Percentiles rank a stretch among this genome's conserved stretches.
Conservation (phyloP, 345 rosid species). For the Leavenworthia alabamica region DNA sequence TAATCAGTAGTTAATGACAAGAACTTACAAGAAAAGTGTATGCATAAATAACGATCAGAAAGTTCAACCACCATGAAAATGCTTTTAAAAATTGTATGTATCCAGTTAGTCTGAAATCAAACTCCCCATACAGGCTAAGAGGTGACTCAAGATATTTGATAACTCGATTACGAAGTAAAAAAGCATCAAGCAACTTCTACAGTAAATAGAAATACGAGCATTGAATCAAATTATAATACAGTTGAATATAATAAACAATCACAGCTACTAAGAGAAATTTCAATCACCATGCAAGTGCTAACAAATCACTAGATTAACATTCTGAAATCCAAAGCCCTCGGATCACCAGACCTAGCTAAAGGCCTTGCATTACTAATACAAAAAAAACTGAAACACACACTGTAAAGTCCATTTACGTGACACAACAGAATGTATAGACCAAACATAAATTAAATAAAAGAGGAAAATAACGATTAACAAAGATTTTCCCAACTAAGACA, state of each 20-base stretch:
- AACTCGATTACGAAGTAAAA: neutral
- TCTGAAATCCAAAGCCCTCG: no score
- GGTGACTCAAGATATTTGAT: neutral
- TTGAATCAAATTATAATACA: neutral
- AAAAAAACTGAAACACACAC: neutral
- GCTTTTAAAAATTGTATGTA: neutral
- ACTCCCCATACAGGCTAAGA: neutral
- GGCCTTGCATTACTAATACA: conserved; percentile 1
- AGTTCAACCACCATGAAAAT: conserved; percentile 1
- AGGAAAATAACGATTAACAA: neutral
- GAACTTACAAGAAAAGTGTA: neutral
- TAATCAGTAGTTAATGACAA: neutral
- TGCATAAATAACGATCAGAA: neutral
- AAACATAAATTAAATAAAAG: neutral
- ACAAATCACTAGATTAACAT: no score
- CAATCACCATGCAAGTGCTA: conserved; percentile 5
- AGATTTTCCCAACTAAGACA: no score
- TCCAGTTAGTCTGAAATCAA: neutral
- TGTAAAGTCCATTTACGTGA: neutral
- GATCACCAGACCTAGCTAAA: conserved; percentile 5
- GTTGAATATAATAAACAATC: neutral
- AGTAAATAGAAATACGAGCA: neutral
- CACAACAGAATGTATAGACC: neutral
- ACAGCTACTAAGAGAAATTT: neutral
- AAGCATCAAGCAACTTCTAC: neutral